Base-by-base conservation (phyloP, 331 rosid species). In the Arachis monticola region DNA sequence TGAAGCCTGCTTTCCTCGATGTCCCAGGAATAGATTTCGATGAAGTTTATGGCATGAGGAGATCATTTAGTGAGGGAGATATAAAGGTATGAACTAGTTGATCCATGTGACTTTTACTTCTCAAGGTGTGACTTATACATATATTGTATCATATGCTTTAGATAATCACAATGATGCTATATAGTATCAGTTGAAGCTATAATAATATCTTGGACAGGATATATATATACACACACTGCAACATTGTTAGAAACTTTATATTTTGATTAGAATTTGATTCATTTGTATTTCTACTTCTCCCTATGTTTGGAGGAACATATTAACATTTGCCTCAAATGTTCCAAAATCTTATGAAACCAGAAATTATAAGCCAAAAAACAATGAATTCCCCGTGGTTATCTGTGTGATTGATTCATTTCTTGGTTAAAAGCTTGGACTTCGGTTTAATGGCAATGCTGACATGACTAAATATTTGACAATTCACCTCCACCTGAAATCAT, bases 41-140 rank as follows among this genome's bases (percentile, higher is more conserved):
- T 73, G 81, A 87, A 73, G 95, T 75, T 65, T 88, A 80, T 81
- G 93, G 96, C 69, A 92, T 92, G 90, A 85, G 99, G 38, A 87
- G 96, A 76, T 88, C 99, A 44, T 88, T 31, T 76, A 95, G 99
- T 27, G 99, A 95, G 51, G 98, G 99, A 81, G 99, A 95, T 83
- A 95, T 95, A 50, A 85, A 92, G 99, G 99, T 92, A 60, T 83
- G 89, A 65, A 48, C 69, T 83, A 52, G 63, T 61, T 38, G 9
- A 32, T 67, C 22, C 22, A 17, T 17, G 22, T 58, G 7, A 22
- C 14, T 10, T 62, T 48, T 48, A 10, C n/a, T 48, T 48, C 9
- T 48, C 9, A 3, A 48, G 53, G n/a, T 3, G 53, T 48, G 2
- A 48, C 53, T 13, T 22, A 14, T 53, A 27, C 1, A 14, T 74